Percentiles rank a stretch among this genome's conserved stretches.
Evolutionary conservation across 2,329 filamentous ascomycete genomes (phyloP).

Genomic region (Talaromyces amestolkiae): DNA sequence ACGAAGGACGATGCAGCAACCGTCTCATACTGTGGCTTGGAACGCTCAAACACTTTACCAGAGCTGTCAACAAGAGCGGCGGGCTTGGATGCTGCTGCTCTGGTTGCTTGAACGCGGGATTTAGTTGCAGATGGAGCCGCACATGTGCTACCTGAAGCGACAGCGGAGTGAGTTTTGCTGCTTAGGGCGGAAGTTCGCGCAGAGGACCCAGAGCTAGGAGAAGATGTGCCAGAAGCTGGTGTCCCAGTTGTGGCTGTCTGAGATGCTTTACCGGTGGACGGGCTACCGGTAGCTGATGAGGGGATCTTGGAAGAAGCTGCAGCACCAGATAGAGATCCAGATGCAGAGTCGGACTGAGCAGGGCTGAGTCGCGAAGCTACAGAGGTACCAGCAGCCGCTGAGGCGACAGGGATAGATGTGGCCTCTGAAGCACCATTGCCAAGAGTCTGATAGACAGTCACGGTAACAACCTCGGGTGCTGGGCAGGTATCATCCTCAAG

Average conservation of each 20-base stretch:
- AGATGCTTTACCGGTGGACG: not conserved
- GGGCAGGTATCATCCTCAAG: slow-evolving; percentile 17
- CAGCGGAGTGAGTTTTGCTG: not conserved
- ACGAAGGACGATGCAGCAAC: slow-evolving; percentile 68
- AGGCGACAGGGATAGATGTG: not conserved
- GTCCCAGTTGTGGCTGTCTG: not conserved
- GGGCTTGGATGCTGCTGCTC: slow-evolving; percentile 62
- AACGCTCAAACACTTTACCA: slow-evolving; percentile 74
- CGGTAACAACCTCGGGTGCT: slow-evolving; percentile 16
- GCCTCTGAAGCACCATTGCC: slow-evolving; percentile 6
- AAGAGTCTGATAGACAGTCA: slow-evolving; percentile 19
- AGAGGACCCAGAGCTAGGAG: not conserved
- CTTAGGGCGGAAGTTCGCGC: not conserved
- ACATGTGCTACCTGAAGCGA: slow-evolving; percentile 21
- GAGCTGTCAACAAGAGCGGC: slow-evolving; percentile 60
- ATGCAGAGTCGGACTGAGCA: slow-evolving; percentile 1
- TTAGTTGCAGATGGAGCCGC: slow-evolving; percentile 35
- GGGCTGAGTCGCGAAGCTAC: not conserved
- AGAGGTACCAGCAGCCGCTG: slow-evolving; percentile 6
- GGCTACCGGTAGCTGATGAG: not conserved
- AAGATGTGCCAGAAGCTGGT: not conserved
- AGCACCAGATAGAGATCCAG: not conserved
- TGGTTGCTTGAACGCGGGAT: slow-evolving; percentile 57
- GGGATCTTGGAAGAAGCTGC: not conserved
- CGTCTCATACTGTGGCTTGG: slow-evolving; percentile 82